Conservation (phyloP, 495 filamentous ascomycete species). For the Xylaria flabelliformis region DNA sequence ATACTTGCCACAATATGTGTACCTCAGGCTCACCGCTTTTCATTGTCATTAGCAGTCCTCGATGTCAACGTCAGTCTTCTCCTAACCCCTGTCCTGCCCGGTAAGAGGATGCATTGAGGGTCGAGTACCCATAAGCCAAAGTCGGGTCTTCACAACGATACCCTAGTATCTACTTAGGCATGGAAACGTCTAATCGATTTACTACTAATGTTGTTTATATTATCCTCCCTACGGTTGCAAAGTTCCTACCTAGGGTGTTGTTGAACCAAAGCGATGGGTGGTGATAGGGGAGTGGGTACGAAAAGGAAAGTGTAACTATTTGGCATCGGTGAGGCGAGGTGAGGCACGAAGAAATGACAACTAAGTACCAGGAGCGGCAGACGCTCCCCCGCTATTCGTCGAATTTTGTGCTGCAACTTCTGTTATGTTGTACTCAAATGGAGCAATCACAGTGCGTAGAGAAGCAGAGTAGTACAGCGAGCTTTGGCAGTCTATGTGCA, state of each 20-base stretch:
- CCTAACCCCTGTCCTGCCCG: background rate
- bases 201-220: background rate
- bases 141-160: no score
- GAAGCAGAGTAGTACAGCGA: background rate
- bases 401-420: background rate
- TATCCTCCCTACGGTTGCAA: background rate
- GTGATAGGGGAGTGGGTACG: no score
- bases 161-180: background rate
- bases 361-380: background rate
- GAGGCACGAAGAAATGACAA: constrained; percentile 2
- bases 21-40: constrained; percentile 12
- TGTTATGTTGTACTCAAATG: background rate
- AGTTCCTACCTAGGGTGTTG: background rate
- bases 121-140: no score
- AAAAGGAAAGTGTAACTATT: background rate
- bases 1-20: constrained; percentile 8
- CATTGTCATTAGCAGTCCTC: background rate
- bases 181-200: background rate
- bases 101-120: no score
- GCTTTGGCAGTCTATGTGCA: background rate
- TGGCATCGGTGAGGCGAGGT: constrained; percentile 6
- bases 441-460: background rate
- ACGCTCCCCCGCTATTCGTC: background rate
- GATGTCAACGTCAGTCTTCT: background rate
- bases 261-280: background rate